These are phyloP conservation scores for Citrus sp. DNA, from an alignment of 345 rosid genomes.

Conservation along the genomic window DNA sequence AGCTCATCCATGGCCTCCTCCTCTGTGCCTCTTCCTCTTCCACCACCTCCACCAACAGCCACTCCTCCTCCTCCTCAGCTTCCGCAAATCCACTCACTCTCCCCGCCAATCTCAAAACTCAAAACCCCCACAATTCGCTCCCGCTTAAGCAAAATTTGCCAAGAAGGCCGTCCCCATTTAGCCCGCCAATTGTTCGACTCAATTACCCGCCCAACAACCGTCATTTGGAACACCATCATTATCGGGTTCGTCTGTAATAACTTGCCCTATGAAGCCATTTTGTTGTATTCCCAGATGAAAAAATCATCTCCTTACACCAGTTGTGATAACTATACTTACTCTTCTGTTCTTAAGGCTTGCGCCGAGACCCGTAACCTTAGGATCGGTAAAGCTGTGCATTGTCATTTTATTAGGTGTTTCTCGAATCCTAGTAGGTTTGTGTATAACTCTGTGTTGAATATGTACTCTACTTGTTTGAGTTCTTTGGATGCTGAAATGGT, in stretches of 20 bases:
- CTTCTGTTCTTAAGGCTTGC: slow-evolving; percentile 83
- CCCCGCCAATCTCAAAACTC: slow-evolving; percentile 35
- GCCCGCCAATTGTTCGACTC: slow-evolving; percentile 87
- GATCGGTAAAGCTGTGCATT: slow-evolving; percentile 71
- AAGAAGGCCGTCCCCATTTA: slow-evolving; percentile 67
- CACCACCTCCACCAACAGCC: slow-evolving; percentile 21
- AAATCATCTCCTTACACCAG: slow-evolving; percentile 40
- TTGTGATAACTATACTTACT: slow-evolving; percentile 75
- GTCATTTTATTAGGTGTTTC: slow-evolving; percentile 69
- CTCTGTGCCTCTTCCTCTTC: slow-evolving; percentile 36
- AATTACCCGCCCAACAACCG: slow-evolving; percentile 70
- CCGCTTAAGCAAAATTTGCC: slow-evolving; percentile 74
- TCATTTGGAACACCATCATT: slow-evolving; percentile 83
- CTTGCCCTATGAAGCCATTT: slow-evolving; percentile 68
- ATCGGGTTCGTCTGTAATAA: slow-evolving; percentile 82
- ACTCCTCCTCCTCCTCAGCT: slow-evolving; percentile 3
- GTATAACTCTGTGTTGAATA: slow-evolving; percentile 72
- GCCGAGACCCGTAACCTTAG: slow-evolving; percentile 47
- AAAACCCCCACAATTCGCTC: slow-evolving; percentile 75
- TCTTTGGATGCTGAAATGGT: slow-evolving; percentile 19
- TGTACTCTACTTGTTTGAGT: slow-evolving; percentile 62
- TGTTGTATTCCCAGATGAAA: slow-evolving; percentile 66
- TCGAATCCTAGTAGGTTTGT: slow-evolving; percentile 69
- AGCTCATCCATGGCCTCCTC: slow-evolving; percentile 35
- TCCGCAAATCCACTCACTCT: slow-evolving; percentile 16